These are phyloP conservation scores for Triangularia verruculosa DNA, from an alignment of 2,329 filamentous ascomycete genomes.

Conservation along the genomic window DNA sequence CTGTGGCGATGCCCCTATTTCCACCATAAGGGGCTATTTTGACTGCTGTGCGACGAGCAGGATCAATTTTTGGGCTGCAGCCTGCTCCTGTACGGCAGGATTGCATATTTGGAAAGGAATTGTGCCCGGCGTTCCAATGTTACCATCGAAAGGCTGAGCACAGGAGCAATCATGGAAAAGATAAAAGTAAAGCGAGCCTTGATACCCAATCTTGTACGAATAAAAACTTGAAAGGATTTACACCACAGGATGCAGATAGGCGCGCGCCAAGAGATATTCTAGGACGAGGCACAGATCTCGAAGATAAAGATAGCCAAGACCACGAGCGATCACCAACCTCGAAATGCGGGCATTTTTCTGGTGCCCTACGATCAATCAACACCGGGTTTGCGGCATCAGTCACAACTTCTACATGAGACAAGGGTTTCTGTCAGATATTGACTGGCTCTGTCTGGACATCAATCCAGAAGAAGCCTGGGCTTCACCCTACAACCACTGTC, in stretches of 20 bases:
- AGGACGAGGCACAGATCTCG: background rate
- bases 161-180: background rate
- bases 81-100: background rate
- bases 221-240: background rate
- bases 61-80: background rate
- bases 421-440: background rate
- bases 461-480: background rate
- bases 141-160: background rate
- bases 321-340: background rate
- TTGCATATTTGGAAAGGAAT: background rate
- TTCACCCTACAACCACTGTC: background rate
- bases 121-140: background rate
- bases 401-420: background rate
- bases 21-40: background rate
- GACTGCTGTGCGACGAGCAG: background rate
- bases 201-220: background rate
- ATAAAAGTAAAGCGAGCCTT: background rate
- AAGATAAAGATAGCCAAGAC: background rate
- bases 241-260: background rate
- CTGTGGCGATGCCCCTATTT: background rate
- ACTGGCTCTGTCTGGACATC: background rate
- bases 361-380: background rate
- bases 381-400: background rate
- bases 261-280: background rate
- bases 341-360: background rate